Percentiles rank a stretch among this genome's conserved stretches.
Conservation (phyloP, 192 early-diverging fungal species). For the Entophlyctis helioformis region DNA sequence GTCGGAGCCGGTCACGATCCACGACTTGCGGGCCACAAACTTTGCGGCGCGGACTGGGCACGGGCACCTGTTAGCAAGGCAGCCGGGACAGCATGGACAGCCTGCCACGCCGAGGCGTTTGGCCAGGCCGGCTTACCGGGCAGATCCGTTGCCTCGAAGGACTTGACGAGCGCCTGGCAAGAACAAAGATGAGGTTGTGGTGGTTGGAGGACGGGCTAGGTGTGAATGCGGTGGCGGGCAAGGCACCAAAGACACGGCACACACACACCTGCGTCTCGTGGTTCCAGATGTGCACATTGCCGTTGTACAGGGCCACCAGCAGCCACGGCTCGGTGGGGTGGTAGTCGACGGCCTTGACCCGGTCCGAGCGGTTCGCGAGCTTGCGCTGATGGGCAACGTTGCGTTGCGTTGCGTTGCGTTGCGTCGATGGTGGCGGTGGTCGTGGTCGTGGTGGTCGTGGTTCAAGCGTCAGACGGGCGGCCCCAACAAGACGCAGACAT, state of each 20-base stretch:
- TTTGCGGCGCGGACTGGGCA: slow-evolving; percentile 84
- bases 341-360: slow-evolving; percentile 97
- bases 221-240: neutral
- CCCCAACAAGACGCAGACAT: neutral
- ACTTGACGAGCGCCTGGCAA: slow-evolving; percentile 76
- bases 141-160: slow-evolving; percentile 89
- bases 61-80: too few species aligned
- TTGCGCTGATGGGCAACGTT: slow-evolving; percentile 26
- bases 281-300: slow-evolving; percentile 95
- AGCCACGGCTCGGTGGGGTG: slow-evolving; percentile 99
- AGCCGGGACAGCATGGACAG: neutral
- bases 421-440: neutral
- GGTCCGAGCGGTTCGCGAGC: slow-evolving; percentile 61
- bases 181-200: slow-evolving; percentile 11
- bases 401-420: neutral
- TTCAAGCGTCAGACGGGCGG: neutral
- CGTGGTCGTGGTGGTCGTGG: neutral
- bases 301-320: slow-evolving; percentile 90
- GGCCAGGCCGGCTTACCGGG: slow-evolving; percentile 47
- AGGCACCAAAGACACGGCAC: neutral
- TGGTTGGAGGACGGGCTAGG: neutral
- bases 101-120: neutral
- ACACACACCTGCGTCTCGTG: slow-evolving; percentile 85
- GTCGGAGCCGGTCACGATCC: slow-evolving; percentile 91
- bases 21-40: slow-evolving; percentile 95